Evolutionary conservation across 2,329 filamentous ascomycete genomes (phyloP).

Genomic region (Venturia carpophila): DNA sequence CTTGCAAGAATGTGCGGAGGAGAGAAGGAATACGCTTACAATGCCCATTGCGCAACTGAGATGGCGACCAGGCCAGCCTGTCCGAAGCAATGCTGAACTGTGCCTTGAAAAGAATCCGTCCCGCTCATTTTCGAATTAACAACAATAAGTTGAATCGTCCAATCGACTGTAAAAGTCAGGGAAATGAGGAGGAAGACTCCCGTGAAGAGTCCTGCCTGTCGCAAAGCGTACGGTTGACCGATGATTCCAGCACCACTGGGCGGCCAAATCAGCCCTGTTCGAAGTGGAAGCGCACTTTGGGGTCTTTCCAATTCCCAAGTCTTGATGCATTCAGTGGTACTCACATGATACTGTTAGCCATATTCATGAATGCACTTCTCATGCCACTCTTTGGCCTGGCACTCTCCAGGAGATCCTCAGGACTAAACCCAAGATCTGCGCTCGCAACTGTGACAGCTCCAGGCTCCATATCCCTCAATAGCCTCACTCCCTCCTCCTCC

Average conservation of each 20-base stretch:
- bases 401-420: slow-evolving; percentile 51
- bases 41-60: slow-evolving; percentile 87
- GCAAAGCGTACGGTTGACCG: slow-evolving; percentile 88
- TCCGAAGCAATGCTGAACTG: slow-evolving; percentile 92
- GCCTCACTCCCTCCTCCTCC: slow-evolving; percentile 7
- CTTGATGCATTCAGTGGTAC: not conserved
- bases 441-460: slow-evolving; percentile 67
- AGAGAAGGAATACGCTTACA: slow-evolving; percentile 39
- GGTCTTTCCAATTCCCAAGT: slow-evolving; percentile 21
- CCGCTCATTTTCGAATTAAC: slow-evolving; percentile 96
- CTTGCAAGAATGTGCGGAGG: not conserved
- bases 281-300: too few species aligned
- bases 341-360: slow-evolving; percentile 94
- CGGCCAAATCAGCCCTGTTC: slow-evolving; percentile 10
- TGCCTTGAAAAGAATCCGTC: slow-evolving; percentile 88
- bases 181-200: slow-evolving; percentile 70
- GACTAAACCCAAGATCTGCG: slow-evolving; percentile 46
- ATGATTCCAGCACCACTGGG: slow-evolving; percentile 56
- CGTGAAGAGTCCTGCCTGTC: slow-evolving; percentile 77
- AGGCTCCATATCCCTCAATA: slow-evolving; percentile 58
- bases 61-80: slow-evolving; percentile 82
- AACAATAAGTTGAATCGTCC: slow-evolving; percentile 96
- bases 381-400: slow-evolving; percentile 77
- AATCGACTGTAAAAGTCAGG: slow-evolving; percentile 82
- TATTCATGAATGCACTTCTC: slow-evolving; percentile 94